Evolutionary conservation across 2,329 filamentous ascomycete species (phyloP).

Genomic region (Botrytis porri): DNA sequence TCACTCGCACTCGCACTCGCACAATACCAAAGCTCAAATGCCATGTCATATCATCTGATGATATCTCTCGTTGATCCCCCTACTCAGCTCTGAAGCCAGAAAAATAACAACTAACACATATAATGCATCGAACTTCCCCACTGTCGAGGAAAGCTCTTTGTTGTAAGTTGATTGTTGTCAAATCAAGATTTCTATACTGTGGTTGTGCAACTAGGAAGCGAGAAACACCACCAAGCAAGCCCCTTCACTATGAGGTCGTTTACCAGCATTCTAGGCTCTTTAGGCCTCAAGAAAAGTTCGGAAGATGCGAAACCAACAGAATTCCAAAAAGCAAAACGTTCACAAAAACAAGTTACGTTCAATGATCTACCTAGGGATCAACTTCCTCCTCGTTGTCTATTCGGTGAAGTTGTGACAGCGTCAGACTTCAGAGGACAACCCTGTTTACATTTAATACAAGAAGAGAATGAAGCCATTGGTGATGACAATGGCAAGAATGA

Average conservation of each 20-base stretch:
- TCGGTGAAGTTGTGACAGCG: conserved; percentile 19
- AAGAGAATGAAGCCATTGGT: conserved; percentile 10
- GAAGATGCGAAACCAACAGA: background rate
- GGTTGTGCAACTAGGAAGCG: background rate
- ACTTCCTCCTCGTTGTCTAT: background rate
- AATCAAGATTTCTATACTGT: background rate
- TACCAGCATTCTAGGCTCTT: conserved; percentile 8
- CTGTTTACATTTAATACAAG: conserved; percentile 18
- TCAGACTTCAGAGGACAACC: conserved; percentile 21
- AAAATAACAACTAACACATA: background rate
- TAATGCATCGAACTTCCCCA: background rate
- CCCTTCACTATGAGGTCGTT: conserved; percentile 7
- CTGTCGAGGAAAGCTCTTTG: background rate
- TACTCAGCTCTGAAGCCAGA: conserved; percentile 1
- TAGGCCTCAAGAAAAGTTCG: background rate
- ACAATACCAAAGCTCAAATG: conserved; percentile 10
- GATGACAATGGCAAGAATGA: conserved; percentile 11
- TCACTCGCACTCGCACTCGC: background rate
- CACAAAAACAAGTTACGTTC: conserved; percentile 20
- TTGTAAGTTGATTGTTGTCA: background rate
- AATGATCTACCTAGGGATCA: conserved; percentile 15
- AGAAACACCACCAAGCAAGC: background rate
- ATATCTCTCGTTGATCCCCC: background rate
- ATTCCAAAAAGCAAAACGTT: conserved; percentile 16
- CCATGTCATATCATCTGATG: conserved; percentile 18